Conservation (phyloP, 495 filamentous ascomycete species). For the Penicillium paradoxum region DNA sequence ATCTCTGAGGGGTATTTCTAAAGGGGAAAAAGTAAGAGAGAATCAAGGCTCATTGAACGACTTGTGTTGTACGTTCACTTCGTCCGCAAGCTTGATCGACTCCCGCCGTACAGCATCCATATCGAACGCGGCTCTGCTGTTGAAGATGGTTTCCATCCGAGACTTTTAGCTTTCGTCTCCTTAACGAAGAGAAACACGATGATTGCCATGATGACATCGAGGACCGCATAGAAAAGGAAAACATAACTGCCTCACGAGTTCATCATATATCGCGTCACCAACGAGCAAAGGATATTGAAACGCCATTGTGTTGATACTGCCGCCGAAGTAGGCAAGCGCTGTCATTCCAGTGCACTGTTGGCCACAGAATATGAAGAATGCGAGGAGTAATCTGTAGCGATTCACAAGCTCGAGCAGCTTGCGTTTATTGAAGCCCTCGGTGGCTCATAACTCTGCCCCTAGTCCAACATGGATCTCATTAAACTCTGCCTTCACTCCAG, state of each 20-base stretch:
- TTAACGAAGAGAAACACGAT: constrained; percentile 58
- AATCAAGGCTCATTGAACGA: neutral
- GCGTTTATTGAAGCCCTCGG: constrained; percentile 41
- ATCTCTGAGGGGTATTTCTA: too few species aligned
- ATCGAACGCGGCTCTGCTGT: constrained; percentile 27
- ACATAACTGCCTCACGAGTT: constrained; percentile 45
- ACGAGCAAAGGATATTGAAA: constrained; percentile 48
- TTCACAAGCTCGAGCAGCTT: constrained; percentile 42
- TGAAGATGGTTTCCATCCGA: constrained; percentile 39
- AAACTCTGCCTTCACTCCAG: constrained; percentile 40
- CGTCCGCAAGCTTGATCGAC: constrained; percentile 6
- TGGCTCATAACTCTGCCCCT: constrained; percentile 36
- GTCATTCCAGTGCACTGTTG: constrained; percentile 43
- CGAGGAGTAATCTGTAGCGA: constrained; percentile 36
- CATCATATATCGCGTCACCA: constrained; percentile 47
- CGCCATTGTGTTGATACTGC: constrained; percentile 47
- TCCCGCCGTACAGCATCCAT: constrained; percentile 18
- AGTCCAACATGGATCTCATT: constrained; percentile 42
- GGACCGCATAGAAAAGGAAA: constrained; percentile 37
- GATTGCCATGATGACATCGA: constrained; percentile 37
- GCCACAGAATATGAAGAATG: constrained; percentile 35
- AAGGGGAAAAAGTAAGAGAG: too few species aligned
- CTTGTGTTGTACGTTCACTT: constrained; percentile 14
- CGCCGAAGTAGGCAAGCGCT: constrained; percentile 41
- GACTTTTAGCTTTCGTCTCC: constrained; percentile 52